Evolutionary conservation across 1,284 basidiomycete genomes (phyloP), one percentile per base, ranked within the genome.

Genomic region (Cutaneotrichosporon sp.): DNA sequence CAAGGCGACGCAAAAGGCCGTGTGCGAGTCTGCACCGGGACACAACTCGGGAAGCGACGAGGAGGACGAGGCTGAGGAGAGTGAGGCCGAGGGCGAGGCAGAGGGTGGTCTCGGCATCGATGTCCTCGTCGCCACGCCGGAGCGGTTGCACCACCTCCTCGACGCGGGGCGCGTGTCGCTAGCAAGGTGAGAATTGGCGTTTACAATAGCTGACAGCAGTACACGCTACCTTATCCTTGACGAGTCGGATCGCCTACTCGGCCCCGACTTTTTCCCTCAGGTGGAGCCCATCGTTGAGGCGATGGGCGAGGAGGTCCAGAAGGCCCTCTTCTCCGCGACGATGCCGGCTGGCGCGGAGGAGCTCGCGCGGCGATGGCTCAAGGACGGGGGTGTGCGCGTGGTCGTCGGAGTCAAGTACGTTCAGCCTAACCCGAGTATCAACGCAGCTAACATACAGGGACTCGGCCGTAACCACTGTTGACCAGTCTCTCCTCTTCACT

Each of bases 351-450:
- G 88, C 11, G 90, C 88, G 0, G 96, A 99, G 79, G 90, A 90
- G 75, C 83, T 95, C 46, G 92, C 92, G 0, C 88, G 92, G 84
- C 85, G 85, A 21, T 91, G 95, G 84, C 84, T 98, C 60, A 83
- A 84, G 10, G 85, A 92, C 40, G 81, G 76, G 68, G 91, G 92
- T 9, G 88, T 97, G 56, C 86, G 94, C 18, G 86, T 96, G 8
- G 91, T 97, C 16, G 92, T 97, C n/a, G 94, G 94, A 31, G 82
- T 95, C 58, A 97, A 96, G 93, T 94, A 69, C 71, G 87, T 83
- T 18, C 26, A 8, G 31, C 47, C 56, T 8, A 16, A 34, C 32
- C 21, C 6, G 13, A 34, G 16, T 46, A 53, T 21, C 26, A 26
- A 26, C 26, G 26, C 26, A 49, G 58, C 52, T 53, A 13, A 53